Percentiles rank a stretch among this genome's conserved stretches.
phyloP scores from a whole-genome alignment of 129 eudicot species.

The Silybum marianum region DNA sequence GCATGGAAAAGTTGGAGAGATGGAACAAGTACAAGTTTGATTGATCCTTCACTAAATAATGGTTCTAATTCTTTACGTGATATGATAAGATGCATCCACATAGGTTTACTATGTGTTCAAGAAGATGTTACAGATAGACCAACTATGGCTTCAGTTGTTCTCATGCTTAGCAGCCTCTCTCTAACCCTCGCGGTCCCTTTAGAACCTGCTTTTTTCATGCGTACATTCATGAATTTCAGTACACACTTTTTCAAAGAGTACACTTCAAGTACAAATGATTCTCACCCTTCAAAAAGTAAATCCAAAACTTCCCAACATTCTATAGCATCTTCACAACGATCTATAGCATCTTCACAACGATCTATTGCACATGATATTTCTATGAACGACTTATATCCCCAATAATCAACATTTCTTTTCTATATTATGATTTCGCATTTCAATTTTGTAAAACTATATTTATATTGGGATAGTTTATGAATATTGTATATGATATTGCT shows the following conservation, averaged over 20 bases:
- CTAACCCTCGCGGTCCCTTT: conserved; percentile 41
- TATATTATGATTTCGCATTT: neutral
- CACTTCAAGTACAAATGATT: conserved; percentile 6
- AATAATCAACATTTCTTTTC: neutral
- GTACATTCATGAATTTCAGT: neutral
- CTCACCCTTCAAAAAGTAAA: neutral
- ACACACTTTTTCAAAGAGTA: neutral
- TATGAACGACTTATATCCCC: neutral
- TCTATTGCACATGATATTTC: neutral
- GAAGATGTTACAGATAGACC: conserved; percentile 29
- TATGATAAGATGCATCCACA: conserved; percentile 32
- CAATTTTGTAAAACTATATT: neutral
- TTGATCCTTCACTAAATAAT: conserved; percentile 25
- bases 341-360: neutral
- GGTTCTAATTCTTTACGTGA: conserved; percentile 17
- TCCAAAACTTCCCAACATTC: conserved; percentile 7
- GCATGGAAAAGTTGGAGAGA: conserved; percentile 42
- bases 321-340: neutral
- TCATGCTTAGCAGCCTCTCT: conserved; percentile 36
- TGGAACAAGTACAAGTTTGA: conserved; percentile 15
- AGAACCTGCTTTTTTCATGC: conserved; percentile 43
- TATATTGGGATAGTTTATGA: neutral
- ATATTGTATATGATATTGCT: neutral
- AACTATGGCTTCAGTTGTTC: conserved; percentile 34
- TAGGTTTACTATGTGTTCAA: conserved; percentile 17